Conservation (phyloP, 768 basidiomycete genomes). For the Cystobasidiopsis lactophilus region DNA sequence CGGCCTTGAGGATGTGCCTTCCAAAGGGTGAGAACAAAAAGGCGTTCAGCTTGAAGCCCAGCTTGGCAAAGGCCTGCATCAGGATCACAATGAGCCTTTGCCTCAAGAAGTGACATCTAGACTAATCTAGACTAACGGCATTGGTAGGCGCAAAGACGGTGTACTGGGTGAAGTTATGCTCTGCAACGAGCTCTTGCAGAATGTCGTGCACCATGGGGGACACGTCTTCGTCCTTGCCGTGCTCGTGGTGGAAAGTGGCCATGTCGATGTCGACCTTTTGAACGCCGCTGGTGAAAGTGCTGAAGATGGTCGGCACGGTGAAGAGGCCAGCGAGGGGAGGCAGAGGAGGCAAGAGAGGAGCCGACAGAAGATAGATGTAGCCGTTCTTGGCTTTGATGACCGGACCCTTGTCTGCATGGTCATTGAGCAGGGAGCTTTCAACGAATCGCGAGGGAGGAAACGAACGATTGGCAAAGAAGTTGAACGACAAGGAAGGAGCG, state of each 20-base stretch:
- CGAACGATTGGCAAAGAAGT: constrained; percentile 22
- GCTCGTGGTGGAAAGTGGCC: constrained; percentile 17
- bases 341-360: constrained; percentile 24
- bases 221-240: constrained; percentile 15
- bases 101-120: not conserved
- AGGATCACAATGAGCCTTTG: not conserved
- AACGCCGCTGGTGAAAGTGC: constrained; percentile 24
- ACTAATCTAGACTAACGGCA: constrained; percentile 16
- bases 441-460: not conserved
- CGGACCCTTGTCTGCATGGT: constrained; percentile 10
- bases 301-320: constrained; percentile 25
- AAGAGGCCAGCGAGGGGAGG: constrained; percentile 24
- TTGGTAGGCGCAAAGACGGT: constrained; percentile 26
- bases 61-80: not conserved
- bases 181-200: constrained; percentile 8
- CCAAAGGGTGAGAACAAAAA: constrained; percentile 28
- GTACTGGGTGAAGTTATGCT: constrained; percentile 1
- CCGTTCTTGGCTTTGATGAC: constrained; percentile 27
- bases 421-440: not conserved
- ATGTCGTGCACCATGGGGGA: constrained; percentile 7
- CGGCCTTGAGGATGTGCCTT: constrained; percentile 20
- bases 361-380: constrained; percentile 4
- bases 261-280: constrained; percentile 1
- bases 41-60: constrained; percentile 19
- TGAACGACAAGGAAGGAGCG: constrained; percentile 21